Percentiles rank a stretch among this genome's conserved stretches.
These are phyloP conservation scores for Trichoderma sp. DNA, from an alignment of 2,329 filamentous ascomycete genomes.

Conservation along the genomic window DNA sequence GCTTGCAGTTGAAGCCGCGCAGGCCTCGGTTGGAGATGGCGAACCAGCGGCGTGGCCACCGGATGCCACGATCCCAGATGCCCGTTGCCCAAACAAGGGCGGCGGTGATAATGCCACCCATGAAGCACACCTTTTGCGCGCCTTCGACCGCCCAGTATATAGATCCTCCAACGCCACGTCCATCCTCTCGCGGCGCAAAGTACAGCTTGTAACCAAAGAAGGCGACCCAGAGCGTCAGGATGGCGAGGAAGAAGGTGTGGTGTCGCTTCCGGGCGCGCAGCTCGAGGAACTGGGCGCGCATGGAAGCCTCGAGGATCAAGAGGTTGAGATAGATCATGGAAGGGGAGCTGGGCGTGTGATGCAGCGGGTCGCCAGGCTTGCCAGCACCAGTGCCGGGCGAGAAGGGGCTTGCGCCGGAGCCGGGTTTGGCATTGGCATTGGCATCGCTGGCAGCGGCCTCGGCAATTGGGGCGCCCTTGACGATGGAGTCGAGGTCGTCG, in stretches of 20 bases:
- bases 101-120: constrained; percentile 84
- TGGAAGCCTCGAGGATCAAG: constrained; percentile 90
- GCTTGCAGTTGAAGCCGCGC: constrained; percentile 91
- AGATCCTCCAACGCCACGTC: constrained; percentile 83
- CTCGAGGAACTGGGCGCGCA: constrained; percentile 90
- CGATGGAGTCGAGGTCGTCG: constrained; percentile 78
- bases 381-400: constrained; percentile 42
- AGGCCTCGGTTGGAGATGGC: constrained; percentile 85
- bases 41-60: constrained; percentile 93
- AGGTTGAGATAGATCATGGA: constrained; percentile 98
- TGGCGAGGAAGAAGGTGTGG: constrained; percentile 86
- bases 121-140: constrained; percentile 85
- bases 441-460: constrained; percentile 49
- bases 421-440: constrained; percentile 51
- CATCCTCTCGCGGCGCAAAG: constrained; percentile 94
- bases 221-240: constrained; percentile 77
- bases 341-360: constrained; percentile 82
- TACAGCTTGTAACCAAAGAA: constrained; percentile 91
- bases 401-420: constrained; percentile 47
- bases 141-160: constrained; percentile 97
- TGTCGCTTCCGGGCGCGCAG: constrained; percentile 84
- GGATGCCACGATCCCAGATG: constrained; percentile 92
- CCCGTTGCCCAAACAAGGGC: constrained; percentile 91
- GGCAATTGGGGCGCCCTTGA: constrained; percentile 81
- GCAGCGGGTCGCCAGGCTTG: constrained; percentile 68